Evolutionary conservation across 2,329 filamentous ascomycete species (phyloP).

Genomic region (Kalmusia sp.): DNA sequence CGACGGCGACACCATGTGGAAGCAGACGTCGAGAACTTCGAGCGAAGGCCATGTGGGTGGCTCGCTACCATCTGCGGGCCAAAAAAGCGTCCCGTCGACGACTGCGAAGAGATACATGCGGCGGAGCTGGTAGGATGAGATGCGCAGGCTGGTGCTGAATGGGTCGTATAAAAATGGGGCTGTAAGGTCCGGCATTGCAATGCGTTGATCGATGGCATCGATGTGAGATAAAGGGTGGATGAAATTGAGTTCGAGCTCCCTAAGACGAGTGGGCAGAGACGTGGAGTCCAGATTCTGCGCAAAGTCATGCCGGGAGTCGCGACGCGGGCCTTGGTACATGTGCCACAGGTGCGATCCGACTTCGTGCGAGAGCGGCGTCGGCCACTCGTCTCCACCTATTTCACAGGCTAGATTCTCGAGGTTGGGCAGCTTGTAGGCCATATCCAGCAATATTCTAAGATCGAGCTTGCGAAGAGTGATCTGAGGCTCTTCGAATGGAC

Average conservation of each 20-base stretch:
- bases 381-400: neutral
- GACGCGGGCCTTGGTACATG: neutral
- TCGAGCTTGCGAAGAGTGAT: neutral
- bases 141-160: constrained; percentile 5
- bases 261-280: neutral
- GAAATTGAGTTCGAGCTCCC: neutral
- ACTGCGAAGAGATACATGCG: neutral
- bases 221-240: neutral
- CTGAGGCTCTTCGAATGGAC: neutral
- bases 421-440: neutral
- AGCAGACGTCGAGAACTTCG: constrained; percentile 14
- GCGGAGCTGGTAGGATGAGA: constrained; percentile 1
- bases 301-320: constrained; percentile 4
- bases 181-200: neutral
- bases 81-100: constrained; percentile 2
- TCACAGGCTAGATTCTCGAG: neutral
- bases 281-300: neutral
- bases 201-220: neutral
- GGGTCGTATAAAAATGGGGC: neutral
- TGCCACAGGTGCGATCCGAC: neutral
- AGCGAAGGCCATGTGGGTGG: constrained; percentile 16
- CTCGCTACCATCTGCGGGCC: neutral
- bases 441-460: neutral
- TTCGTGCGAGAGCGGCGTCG: neutral
- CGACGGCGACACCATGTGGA: constrained; percentile 15